A percentile compares a stretch with the other conserved stretches of the same genome.
Conservation (phyloP, 352 stramenopile species). For the Globisporangium radiosum region DNA sequence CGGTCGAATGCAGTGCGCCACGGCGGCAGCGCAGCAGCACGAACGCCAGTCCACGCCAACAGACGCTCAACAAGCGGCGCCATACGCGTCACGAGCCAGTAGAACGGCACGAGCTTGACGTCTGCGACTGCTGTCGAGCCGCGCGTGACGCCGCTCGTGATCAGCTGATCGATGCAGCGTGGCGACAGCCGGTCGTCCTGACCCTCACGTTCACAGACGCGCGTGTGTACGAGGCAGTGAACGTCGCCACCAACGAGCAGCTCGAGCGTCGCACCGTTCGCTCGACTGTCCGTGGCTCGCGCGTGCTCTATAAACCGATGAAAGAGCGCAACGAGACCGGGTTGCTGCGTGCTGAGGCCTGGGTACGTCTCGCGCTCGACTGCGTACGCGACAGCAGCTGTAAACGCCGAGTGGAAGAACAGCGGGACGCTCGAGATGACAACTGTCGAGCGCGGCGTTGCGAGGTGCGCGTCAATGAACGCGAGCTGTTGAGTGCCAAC, state of each 20-base stretch:
- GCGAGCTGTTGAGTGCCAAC: slow-evolving; percentile 26
- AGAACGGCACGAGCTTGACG: slow-evolving; percentile 48
- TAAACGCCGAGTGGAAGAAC: slow-evolving; percentile 58
- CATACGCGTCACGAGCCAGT: slow-evolving; percentile 37
- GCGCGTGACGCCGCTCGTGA: slow-evolving; percentile 57
- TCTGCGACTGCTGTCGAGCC: slow-evolving; percentile 54
- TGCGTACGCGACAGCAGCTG: slow-evolving; percentile 35
- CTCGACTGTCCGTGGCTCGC: slow-evolving; percentile 6
- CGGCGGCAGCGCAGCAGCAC: slow-evolving; percentile 4
- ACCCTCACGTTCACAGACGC: slow-evolving; percentile 17
- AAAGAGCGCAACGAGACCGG: slow-evolving; percentile 31
- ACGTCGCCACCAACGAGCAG: slow-evolving; percentile 61
- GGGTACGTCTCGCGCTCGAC: slow-evolving; percentile 67
- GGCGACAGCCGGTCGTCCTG: slow-evolving; percentile 5
- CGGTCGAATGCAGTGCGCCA: slow-evolving; percentile 33
- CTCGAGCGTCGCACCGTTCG: slow-evolving; percentile 4
- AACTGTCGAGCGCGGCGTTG: slow-evolving; percentile 14
- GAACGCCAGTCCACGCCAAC: too few relatives aligned
- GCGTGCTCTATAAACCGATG: slow-evolving; percentile 19
- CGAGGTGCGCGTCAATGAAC: slow-evolving; percentile 12
- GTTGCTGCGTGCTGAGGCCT: slow-evolving; percentile 25
- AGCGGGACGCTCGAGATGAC: slow-evolving; percentile 52
- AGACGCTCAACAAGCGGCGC: slow-evolving; percentile 18
- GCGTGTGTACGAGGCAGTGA: slow-evolving; percentile 46
- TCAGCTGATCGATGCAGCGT: slow-evolving; percentile 49